Evolutionary conservation across 2,329 filamentous ascomycete species (phyloP), one percentile per base, ranked within the genome.

Genomic region (Myrmaecium sp.): DNA sequence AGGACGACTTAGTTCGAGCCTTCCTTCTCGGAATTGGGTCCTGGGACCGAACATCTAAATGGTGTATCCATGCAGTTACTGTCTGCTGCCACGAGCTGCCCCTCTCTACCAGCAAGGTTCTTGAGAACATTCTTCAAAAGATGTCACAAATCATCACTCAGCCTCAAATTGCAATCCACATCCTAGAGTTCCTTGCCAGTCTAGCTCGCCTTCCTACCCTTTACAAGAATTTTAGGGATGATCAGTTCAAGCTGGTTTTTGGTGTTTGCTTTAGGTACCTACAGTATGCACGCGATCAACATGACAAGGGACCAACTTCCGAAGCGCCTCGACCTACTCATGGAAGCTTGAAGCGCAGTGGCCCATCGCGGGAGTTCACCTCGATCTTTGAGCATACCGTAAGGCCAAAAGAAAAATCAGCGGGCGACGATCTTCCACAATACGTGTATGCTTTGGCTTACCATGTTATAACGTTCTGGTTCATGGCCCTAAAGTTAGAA

Each of bases 61-160:
- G 74, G 34, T 98, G 89, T 51, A 93, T 98, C 28, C 86, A 98
- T 48, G 86, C 86, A 0, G 60, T 98, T 12, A 84, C 83, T 0
- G 77, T 98, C 33, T 95, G 86, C 56, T 94, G 84, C 47, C 83
- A 94, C 42, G 89, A 98, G 50, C 67, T 94, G 14, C 84, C 89
- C 3, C 65, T 78, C 11, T 86, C 86, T 8, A 79, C 84, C 27
- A 81, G 77, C 44, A 92, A 86, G 46, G 76, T 74, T 12, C 62
- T 95, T 33, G 78, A 86, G 23, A 77, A 73, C 23, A 81, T 95
- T 37, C 62, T 98, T 29, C 78, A 84, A 42, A 86, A 82, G 46
- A 92, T 98, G 80, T 77, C 84, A 1, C 81, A 84, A 40, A 91
- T 94, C 42, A 92, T 98, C 42, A 95, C 89, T 1, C 84, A 93